phyloP scores from a whole-genome alignment of 345 rosid genomes.

The Hibiscus mutabilis region DNA sequence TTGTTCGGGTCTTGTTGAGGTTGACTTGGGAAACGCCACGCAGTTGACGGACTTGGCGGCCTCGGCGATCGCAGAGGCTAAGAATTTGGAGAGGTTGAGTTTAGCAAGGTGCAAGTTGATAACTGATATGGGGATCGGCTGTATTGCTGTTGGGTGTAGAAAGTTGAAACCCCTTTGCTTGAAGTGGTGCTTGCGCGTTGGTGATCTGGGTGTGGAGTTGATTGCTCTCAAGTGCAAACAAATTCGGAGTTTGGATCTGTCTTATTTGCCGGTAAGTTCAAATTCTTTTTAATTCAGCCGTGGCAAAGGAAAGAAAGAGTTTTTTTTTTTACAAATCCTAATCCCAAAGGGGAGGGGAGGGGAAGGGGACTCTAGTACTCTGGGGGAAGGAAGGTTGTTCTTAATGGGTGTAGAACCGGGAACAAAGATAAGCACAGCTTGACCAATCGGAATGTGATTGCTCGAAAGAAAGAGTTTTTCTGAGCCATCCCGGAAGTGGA shows the following conservation, averaged over 20 bases:
- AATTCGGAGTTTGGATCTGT: conserved; percentile 37
- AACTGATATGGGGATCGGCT: conserved; percentile 48
- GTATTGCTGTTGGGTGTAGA: conserved; percentile 41
- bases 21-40: conserved; percentile 33
- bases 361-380: no score
- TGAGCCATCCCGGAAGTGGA: neutral
- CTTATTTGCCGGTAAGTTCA: conserved; percentile 35
- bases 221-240: conserved; percentile 40
- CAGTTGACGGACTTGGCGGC: conserved; percentile 40
- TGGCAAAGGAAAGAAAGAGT: neutral
- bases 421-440: no score
- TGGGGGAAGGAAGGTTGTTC: no score
- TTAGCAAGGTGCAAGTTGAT: conserved; percentile 38
- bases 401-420: no score
- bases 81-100: conserved; percentile 29
- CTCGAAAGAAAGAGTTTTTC: neutral
- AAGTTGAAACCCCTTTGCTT: conserved; percentile 34
- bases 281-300: neutral
- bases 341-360: no score
- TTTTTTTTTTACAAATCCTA: no score
- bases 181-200: conserved; percentile 44
- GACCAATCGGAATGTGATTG: no score
- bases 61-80: conserved; percentile 35
- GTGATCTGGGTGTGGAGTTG: conserved; percentile 42
- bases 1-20: conserved; percentile 26